Evolutionary conservation across 2,329 filamentous ascomycete species (phyloP).

Genomic region (Zalaria sp.): DNA sequence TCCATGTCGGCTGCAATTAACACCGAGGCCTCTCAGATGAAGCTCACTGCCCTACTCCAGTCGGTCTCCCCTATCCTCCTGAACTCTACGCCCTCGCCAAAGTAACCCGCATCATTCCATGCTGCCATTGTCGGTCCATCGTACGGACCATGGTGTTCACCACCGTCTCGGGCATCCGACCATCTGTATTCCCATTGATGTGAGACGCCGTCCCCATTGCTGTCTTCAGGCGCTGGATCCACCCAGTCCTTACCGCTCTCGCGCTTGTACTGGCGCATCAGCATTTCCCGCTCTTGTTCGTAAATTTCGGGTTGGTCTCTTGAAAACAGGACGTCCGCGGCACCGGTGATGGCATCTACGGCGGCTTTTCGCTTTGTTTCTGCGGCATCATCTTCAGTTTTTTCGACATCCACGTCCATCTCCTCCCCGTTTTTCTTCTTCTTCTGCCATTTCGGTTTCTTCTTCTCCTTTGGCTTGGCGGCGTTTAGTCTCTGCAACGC

Average conservation of each 20-base stretch:
- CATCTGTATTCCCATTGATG: conserved; percentile 83
- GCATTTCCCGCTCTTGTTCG: conserved; percentile 68
- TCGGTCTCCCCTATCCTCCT: conserved; percentile 25
- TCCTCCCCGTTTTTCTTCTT: conserved; percentile 31
- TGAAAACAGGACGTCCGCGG: conserved; percentile 73
- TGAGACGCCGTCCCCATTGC: conserved; percentile 2
- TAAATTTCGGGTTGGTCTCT: conserved; percentile 84
- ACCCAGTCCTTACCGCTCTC: conserved; percentile 85
- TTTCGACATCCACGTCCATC: conserved; percentile 57
- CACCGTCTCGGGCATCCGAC: conserved; percentile 74
- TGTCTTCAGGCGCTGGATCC: conserved; percentile 17
- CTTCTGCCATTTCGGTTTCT: conserved; percentile 48
- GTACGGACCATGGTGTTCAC: conserved; percentile 71
- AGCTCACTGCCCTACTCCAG: conserved; percentile 28
- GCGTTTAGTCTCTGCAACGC: conserved; percentile 60
- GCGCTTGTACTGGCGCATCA: conserved; percentile 68
- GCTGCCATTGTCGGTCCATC: conserved; percentile 74
- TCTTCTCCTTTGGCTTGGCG: conserved; percentile 42
- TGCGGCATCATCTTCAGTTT: conserved; percentile 47
- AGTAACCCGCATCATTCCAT: conserved; percentile 88
- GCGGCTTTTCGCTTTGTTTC: conserved; percentile 56
- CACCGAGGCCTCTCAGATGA: neutral
- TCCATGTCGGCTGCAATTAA: too few species aligned
- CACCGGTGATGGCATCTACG: conserved; percentile 74
- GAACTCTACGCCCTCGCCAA: conserved; percentile 67